phyloP scores from a whole-genome alignment of 176 grass and related monocot genomes.

The Eleusine coracana region DNA sequence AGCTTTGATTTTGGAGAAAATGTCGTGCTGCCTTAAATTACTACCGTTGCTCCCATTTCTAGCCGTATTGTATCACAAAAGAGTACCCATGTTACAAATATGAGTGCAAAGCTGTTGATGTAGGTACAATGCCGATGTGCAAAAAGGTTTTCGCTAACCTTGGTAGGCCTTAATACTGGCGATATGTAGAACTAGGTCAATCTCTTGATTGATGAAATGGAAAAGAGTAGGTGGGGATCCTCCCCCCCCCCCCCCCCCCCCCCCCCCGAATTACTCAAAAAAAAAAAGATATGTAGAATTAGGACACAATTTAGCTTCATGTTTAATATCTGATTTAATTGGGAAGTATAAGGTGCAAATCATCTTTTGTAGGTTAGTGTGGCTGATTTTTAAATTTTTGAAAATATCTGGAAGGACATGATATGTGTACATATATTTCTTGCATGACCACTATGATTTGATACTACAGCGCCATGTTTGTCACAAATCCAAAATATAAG shows the following conservation, averaged over 20 bases:
- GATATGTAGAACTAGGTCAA: neutral
- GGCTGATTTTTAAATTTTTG: neutral
- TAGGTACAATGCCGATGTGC: neutral
- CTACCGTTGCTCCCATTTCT: neutral
- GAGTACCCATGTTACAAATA: neutral
- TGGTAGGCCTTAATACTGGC: neutral
- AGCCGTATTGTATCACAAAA: neutral
- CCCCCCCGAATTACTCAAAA: no score
- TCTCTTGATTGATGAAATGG: no score
- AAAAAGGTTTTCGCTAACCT: neutral
- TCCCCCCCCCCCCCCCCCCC: no score
- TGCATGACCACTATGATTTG: no score
- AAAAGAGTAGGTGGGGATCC: no score
- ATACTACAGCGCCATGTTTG: no score
- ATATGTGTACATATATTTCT: neutral
- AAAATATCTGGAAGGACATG: neutral
- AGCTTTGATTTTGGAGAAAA: neutral
- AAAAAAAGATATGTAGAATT: neutral
- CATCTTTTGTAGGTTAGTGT: neutral
- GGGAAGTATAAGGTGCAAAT: neutral
- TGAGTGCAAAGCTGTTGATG: neutral
- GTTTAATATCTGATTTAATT: neutral
- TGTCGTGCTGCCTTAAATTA: neutral
- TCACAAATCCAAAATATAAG: no score
- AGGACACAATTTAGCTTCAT: neutral